Conservation (phyloP, 495 filamentous ascomycete species). For the Aspergillus bertholletiae region DNA sequence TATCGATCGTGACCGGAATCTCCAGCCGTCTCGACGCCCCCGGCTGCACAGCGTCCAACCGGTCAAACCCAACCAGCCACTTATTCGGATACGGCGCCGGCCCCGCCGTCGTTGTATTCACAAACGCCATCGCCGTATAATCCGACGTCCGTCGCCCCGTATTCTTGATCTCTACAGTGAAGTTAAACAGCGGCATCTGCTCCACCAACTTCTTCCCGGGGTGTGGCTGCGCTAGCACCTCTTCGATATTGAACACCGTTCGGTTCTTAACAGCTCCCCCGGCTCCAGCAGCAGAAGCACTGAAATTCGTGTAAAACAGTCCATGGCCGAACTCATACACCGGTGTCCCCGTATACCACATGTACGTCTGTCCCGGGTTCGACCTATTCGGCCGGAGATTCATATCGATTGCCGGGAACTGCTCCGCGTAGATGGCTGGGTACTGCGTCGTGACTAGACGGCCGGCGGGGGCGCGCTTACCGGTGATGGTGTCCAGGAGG, state of each 20-base stretch:
- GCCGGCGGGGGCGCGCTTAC: constrained; percentile 53
- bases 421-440: constrained; percentile 47
- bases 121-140: constrained; percentile 57
- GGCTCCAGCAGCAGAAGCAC: constrained; percentile 25
- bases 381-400: constrained; percentile 42
- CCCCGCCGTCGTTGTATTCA: constrained; percentile 51
- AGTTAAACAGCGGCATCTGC: constrained; percentile 42
- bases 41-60: constrained; percentile 44
- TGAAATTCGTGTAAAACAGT: constrained; percentile 50
- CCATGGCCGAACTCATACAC: constrained; percentile 56
- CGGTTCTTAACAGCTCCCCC: neutral
- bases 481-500: constrained; percentile 52
- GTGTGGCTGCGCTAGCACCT: constrained; percentile 24
- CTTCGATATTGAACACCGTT: constrained; percentile 24
- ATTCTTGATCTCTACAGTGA: constrained; percentile 46
- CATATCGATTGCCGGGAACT: constrained; percentile 57
- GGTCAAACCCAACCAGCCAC: constrained; percentile 56
- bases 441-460: constrained; percentile 58
- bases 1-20: constrained; percentile 54
- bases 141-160: constrained; percentile 52
- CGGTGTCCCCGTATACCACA: constrained; percentile 55
- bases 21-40: constrained; percentile 30
- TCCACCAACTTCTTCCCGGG: constrained; percentile 21
- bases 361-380: constrained; percentile 55
- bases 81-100: constrained; percentile 62